Conservation (phyloP, 345 rosid genomes). For the Syzygium jambos region DNA sequence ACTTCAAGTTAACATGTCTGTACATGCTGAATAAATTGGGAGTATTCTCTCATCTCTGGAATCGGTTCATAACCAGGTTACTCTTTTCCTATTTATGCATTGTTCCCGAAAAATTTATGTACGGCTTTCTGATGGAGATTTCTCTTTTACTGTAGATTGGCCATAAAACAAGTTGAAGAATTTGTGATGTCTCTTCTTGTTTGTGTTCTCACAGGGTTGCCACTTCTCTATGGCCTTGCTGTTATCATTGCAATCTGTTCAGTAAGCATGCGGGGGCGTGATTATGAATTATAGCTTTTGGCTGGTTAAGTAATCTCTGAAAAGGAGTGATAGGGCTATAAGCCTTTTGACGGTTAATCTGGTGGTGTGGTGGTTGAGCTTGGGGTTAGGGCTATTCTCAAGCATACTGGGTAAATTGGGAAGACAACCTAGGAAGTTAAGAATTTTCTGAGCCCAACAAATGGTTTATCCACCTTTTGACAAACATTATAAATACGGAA, state of each 20-base stretch:
- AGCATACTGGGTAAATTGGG: background rate
- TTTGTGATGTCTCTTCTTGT: background rate
- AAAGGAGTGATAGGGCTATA: fast-evolving
- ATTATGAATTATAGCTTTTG: background rate
- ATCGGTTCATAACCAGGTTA: background rate
- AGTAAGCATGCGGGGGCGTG: background rate
- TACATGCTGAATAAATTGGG: background rate
- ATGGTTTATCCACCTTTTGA: background rate
- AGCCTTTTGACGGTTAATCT: background rate
- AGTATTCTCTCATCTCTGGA: background rate
- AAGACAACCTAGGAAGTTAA: background rate
- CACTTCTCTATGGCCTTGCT: background rate
- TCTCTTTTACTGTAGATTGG: background rate
- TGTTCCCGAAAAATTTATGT: background rate
- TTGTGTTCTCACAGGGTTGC: background rate
- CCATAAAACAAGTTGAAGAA: background rate
- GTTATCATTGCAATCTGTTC: background rate
- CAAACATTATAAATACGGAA: background rate
- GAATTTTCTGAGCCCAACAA: background rate
- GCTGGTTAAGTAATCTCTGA: background rate
- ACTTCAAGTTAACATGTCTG: background rate
- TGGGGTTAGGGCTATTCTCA: background rate
- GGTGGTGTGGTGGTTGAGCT: background rate
- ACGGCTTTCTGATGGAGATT: background rate
- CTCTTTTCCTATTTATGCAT: background rate